Conservation (phyloP, 192 early-diverging fungal species). For the Coemansia sp. region DNA sequence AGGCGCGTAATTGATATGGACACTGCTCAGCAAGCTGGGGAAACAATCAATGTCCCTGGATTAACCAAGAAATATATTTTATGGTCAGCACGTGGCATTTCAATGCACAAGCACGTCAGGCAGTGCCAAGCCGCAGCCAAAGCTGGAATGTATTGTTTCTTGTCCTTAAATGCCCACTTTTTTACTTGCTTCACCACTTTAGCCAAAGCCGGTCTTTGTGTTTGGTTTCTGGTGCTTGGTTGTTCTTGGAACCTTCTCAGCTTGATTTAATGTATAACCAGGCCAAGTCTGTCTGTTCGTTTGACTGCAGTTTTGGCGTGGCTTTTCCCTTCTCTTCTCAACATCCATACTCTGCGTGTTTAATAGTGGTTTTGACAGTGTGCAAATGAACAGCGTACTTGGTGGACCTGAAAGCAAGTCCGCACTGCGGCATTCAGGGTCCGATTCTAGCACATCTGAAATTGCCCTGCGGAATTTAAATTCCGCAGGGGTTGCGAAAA, state of each 20-base stretch:
- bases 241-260: slow-evolving; percentile 4
- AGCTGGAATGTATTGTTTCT: background rate
- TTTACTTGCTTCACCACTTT: background rate
- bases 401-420: background rate
- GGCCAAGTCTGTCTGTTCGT: slow-evolving; percentile 1
- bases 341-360: background rate
- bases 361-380: background rate
- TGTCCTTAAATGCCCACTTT: background rate
- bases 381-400: slow-evolving; percentile 2
- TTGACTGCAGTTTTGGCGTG: background rate
- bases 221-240: background rate
- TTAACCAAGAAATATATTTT: background rate
- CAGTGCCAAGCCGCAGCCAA: background rate
- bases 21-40: background rate
- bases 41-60: background rate
- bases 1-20: background rate
- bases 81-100: background rate
- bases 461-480: background rate
- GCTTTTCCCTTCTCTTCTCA: background rate
- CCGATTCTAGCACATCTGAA: background rate
- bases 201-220: background rate
- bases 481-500: background rate
- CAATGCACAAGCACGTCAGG: background rate
- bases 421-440: background rate
- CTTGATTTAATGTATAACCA: background rate